Evolutionary conservation across 768 basidiomycete species (phyloP), one percentile per base, ranked within the genome.

Genomic region (Phallus indusiatus): DNA sequence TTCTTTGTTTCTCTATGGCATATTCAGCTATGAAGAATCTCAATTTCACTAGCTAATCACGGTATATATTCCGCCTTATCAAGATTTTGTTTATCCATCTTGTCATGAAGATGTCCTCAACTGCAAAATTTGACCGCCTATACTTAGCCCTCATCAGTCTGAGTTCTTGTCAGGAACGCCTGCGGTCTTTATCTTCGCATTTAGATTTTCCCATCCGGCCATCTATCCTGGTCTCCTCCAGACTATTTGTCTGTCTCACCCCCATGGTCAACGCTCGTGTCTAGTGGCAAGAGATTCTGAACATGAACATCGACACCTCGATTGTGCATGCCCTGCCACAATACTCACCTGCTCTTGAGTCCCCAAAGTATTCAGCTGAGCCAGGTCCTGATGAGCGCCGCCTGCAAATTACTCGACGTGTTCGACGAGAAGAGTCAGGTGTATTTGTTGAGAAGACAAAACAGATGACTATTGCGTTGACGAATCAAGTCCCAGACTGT

Each of bases 321-420:
- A 11, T 42, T 10, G 42, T 42, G n/a, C n/a, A 28, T 14, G 53
- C 3, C 2, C 36, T 52, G 21, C 56, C 56, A 14, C 34, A 47
- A 50, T 58, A 58, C 21, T 58, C 56, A 35, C 56, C 56, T 50
- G 56, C 22, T 34, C 21, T 34, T 2, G 56, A 58, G 72, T 63
- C 81, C 68, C 61, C 78, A 70, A 17, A 71, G n/a, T 86, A 86
- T 66, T 75, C 82, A 3, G 75, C 75, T 11, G 76, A 81, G 61
- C 84, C 84, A 0, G 77, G 74, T 22, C 64, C 74, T 24, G 70
- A 76, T 60, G 85, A 86, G 66, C 78, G 75, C 60, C 78, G 77
- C 3, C 65, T 85, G 22, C 48, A 58, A 35, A 58, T 58, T 10
- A 58, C 49, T 50, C 48, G 48, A 10, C 48, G 56, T 34, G 53